Conservation (phyloP, 2,329 filamentous ascomycete genomes). For the Fusarium mangiferae region DNA sequence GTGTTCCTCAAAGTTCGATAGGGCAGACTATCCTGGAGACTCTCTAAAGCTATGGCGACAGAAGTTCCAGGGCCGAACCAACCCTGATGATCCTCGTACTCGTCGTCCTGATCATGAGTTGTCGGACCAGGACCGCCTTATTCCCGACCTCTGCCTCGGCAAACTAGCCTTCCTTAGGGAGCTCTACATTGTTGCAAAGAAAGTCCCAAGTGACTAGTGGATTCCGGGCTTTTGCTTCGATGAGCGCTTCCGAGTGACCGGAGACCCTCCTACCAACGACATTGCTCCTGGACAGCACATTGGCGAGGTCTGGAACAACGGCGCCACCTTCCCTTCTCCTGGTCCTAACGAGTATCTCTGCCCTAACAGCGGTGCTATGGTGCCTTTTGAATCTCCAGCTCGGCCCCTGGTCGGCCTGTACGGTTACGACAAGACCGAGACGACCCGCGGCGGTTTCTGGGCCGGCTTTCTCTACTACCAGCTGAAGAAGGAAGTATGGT, state of each 20-base stretch:
- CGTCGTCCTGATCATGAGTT: not conserved
- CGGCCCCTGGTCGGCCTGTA: not conserved
- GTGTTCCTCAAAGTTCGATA: not conserved
- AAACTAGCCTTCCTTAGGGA: not conserved
- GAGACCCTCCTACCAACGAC: not conserved
- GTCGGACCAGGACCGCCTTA: not conserved
- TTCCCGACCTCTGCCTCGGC: not conserved
- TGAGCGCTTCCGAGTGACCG: not conserved
- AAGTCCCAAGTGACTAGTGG: not conserved
- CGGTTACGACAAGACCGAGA: not conserved
- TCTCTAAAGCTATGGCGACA: not conserved
- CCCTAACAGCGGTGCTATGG: not conserved
- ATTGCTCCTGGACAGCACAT: not conserved
- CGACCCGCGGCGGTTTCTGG: not conserved
- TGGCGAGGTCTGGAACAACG: not conserved
- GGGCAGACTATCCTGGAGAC: not conserved
- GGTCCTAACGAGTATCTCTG: not conserved
- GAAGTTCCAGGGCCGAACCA: not conserved
- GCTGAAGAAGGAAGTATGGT: not conserved
- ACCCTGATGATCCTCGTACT: not conserved
- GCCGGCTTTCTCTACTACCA: not conserved
- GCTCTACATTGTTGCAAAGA: not conserved
- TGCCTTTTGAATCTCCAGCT: not conserved
- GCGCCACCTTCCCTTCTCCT: not conserved
- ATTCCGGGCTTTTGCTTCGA: not conserved